Evolutionary conservation across 2,329 filamentous ascomycete species (phyloP), one percentile per base, ranked within the genome.

Genomic region (Pseudogymnoascus sp.): DNA sequence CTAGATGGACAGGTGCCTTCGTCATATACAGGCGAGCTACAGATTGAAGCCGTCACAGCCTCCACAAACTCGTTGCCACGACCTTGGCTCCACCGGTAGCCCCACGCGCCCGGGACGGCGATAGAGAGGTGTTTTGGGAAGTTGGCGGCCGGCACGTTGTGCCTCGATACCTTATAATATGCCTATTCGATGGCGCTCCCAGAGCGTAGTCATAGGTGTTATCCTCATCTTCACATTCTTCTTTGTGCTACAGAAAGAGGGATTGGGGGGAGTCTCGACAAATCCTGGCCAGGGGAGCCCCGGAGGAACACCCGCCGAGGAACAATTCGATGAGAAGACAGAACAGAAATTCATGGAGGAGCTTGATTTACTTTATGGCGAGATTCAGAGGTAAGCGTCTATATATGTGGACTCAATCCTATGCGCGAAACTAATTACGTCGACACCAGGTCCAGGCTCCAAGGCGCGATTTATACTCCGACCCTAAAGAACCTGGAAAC

Each of bases 401-500:
- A 9, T 67, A 69, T 67, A 70, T 74, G 71, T 63, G 9, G 2
- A 29, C 33, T 23, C 13, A 6, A 38, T 10, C 11, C 6, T 26
- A 46, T 62, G 56, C 65, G 69, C 17, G 29, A 56, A 64, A 66
- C 10, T 33, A 23, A 7, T 23, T 42, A 26, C 53, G 65, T 56
- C 46, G n/a, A 33, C 50, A 21, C 50, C 67, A 83, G 79, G 38
- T 69, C 78, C 65, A 74, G 77, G 15, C 76, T 76, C 23, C 79
- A 79, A 13, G 80, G 82, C 63, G 77, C 79, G 7, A 78, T 86
- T n/a, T 86, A 83, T 68, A 83, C 83, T 19, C 82, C 80, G 63
- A 85, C 83, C 0, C 71, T 86, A 15, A 75, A 77, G 19, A 77
- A 76, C 7, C 72, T 86, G 10, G 73, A 77, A 42, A 70, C 75